phyloP scores from a whole-genome alignment of 768 basidiomycete genomes.

The Boletellus emodensis region DNA sequence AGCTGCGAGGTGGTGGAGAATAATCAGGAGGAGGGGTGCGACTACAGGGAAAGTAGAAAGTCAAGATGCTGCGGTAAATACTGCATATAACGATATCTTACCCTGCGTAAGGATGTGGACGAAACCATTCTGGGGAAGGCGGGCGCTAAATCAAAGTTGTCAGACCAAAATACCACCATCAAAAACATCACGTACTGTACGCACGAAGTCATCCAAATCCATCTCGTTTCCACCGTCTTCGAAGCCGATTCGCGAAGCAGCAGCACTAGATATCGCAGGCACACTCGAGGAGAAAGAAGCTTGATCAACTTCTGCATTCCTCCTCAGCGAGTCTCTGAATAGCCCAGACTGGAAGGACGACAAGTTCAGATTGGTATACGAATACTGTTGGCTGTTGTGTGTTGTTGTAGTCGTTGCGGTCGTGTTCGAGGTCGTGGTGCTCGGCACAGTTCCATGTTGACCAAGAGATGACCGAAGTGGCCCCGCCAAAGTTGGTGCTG shows the following conservation, averaged over 20 bases:
- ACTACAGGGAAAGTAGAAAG: not conserved
- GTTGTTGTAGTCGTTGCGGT: not conserved
- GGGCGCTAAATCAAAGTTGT: conserved; percentile 18
- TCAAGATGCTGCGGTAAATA: conserved; percentile 1
- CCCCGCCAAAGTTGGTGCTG: not conserved
- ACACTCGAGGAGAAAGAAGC: conserved; percentile 10
- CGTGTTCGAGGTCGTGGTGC: not conserved
- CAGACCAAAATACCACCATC: not conserved
- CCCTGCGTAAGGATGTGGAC: conserved; percentile 26
- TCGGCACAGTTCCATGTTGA: conserved; percentile 6
- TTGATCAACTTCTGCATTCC: conserved; percentile 24
- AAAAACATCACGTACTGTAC: conserved; percentile 8
- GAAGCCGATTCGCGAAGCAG: conserved; percentile 8
- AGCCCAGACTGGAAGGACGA: conserved; percentile 31
- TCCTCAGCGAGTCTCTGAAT: conserved; percentile 31
- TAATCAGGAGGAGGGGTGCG: conserved; percentile 22
- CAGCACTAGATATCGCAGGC: conserved; percentile 6
- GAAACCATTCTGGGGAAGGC: conserved; percentile 24
- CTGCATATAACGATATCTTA: conserved; percentile 3
- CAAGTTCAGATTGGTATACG: conserved; percentile 30
- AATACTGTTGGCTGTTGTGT: conserved; percentile 20
- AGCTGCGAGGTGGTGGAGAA: conserved; percentile 17
- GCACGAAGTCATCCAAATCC: conserved; percentile 21
- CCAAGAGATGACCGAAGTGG: conserved; percentile 5
- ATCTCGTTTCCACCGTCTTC: conserved; percentile 29